Evolutionary conservation across 108 stramenopile genomes (phyloP).

Genomic region (Nitzschia putrida): DNA sequence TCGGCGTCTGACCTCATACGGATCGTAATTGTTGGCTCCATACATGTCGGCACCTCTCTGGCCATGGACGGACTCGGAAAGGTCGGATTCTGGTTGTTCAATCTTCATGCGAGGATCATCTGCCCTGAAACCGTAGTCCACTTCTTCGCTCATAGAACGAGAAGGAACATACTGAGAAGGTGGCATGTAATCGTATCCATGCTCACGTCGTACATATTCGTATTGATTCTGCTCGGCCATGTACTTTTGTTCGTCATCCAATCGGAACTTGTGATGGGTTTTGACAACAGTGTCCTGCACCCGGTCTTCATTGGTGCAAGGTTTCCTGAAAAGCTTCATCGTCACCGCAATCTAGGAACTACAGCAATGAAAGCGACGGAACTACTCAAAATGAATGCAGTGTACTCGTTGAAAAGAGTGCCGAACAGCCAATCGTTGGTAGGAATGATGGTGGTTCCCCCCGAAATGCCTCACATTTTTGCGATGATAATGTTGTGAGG

Average conservation of each 20-base stretch:
- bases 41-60: too few relatives aligned
- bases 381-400: too few relatives aligned
- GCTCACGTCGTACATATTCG: constrained; percentile 24
- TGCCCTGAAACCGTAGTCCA: not conserved
- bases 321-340: constrained; percentile 15
- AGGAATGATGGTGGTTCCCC: too few relatives aligned
- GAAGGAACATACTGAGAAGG: constrained; percentile 29
- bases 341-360: not conserved
- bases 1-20: too few relatives aligned
- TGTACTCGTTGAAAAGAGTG: too few relatives aligned
- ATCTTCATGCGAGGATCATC: constrained; percentile 3
- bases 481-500: not conserved
- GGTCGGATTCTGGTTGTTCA: constrained; percentile 13
- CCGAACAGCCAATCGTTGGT: too few relatives aligned
- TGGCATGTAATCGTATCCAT: constrained; percentile 27
- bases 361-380: too few relatives aligned
- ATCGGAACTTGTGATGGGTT: not conserved
- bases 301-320: not conserved
- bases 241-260: constrained; percentile 1
- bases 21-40: too few relatives aligned
- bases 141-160: constrained; percentile 14
- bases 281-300: not conserved
- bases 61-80: not conserved
- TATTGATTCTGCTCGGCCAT: constrained; percentile 7
- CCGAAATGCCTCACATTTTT: not conserved